Evolutionary conservation across 1,284 basidiomycete species (phyloP).

Genomic region (Malassezia arunalokei): DNA sequence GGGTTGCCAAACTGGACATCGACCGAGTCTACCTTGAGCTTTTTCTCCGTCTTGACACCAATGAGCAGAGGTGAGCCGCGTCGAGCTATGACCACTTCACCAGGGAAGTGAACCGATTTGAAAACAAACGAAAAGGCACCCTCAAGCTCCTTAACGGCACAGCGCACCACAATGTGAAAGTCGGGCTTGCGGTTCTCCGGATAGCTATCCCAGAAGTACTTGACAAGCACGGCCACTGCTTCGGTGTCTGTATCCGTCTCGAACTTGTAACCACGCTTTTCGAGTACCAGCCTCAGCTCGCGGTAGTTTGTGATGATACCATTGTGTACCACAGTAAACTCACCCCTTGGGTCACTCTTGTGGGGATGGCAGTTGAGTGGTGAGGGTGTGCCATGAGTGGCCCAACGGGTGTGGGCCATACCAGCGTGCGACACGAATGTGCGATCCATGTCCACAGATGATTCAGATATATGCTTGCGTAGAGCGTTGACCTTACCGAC

Average conservation of each 20-base stretch:
- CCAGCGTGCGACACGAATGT: slow-evolving; percentile 77
- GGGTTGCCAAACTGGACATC: slow-evolving; percentile 62
- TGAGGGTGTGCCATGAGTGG: slow-evolving; percentile 80
- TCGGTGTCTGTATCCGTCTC: slow-evolving; percentile 97
- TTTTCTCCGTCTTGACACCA: slow-evolving; percentile 99
- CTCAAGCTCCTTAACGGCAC: slow-evolving; percentile 92
- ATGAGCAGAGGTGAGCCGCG: slow-evolving; percentile 92
- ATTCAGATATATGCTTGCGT: slow-evolving; percentile 75
- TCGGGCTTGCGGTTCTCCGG: slow-evolving; percentile 74
- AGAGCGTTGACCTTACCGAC: slow-evolving; percentile 94
- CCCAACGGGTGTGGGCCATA: slow-evolving; percentile 99
- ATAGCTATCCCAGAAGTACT: slow-evolving; percentile 84
- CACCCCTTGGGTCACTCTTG: slow-evolving; percentile 64
- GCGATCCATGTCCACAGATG: slow-evolving; percentile 66
- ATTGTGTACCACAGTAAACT: slow-evolving; percentile 95
- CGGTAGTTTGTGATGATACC: slow-evolving; percentile 93
- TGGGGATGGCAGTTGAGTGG: slow-evolving; percentile 91
- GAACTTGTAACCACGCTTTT: slow-evolving; percentile 90
- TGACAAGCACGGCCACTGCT: slow-evolving; percentile 85
- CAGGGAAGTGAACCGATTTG: slow-evolving; percentile 92
- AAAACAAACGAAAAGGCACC: slow-evolving; percentile 99
- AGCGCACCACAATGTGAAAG: slow-evolving; percentile 87
- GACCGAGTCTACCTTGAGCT: slow-evolving; percentile 99
- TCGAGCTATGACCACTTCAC: slow-evolving; percentile 87
- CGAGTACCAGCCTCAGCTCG: slow-evolving; percentile 81